A percentile compares a stretch with the other conserved stretches of the same genome.
Conservation (phyloP, 257 asterid species). For the Ajuga chamaepitys region DNA sequence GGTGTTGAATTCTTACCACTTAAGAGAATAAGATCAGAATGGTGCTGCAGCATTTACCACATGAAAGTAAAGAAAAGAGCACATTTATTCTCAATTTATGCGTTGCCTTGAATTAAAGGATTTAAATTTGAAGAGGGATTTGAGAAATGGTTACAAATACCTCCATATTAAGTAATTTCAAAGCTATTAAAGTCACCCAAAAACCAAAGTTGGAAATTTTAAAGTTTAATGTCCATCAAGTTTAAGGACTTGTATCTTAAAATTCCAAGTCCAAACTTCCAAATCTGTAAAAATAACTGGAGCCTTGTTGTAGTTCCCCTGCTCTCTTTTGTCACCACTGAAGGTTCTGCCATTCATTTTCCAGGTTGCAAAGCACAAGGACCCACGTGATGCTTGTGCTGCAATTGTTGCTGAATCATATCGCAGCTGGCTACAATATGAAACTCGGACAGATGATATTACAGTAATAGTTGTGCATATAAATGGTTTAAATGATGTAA, state of each 20-base stretch:
- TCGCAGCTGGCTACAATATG: conserved; percentile 93
- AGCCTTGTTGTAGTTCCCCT: background rate
- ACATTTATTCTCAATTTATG: background rate
- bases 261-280: background rate
- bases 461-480: conserved; percentile 91
- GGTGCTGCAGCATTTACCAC: background rate
- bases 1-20: background rate
- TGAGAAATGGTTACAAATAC: background rate
- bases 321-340: background rate
- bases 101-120: background rate
- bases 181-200: background rate
- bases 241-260: background rate
- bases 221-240: background rate
- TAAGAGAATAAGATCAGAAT: background rate
- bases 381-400: conserved; percentile 99
- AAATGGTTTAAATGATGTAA: conserved; percentile 67
- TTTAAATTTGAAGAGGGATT: background rate
- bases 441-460: conserved; percentile 98
- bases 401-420: conserved; percentile 98
- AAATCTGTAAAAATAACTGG: background rate
- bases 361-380: conserved; percentile 77
- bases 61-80: background rate
- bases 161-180: background rate
- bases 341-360: conserved; percentile 15
- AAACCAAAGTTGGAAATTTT: background rate